Conservation (phyloP, 345 rosid species). For the Sisymbrium irio region DNA sequence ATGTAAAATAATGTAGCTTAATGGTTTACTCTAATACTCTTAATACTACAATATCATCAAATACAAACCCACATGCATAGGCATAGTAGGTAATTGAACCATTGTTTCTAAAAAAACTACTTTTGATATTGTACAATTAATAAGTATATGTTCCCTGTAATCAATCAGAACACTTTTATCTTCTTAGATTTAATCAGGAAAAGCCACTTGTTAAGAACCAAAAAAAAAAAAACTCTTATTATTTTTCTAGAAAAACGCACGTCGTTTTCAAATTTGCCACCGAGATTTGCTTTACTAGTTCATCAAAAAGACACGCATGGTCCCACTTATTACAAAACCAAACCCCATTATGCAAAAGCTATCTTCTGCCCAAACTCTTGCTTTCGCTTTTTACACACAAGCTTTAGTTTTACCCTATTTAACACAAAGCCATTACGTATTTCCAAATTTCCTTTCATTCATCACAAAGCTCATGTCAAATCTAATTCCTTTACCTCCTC, state of each 20-base stretch:
- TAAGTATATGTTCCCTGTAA: background rate
- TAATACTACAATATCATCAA: too few relatives aligned
- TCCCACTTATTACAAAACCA: conserved; percentile 47
- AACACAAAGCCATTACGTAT: conserved; percentile 26
- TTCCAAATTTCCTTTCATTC: conserved; percentile 35
- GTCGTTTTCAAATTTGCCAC: conserved; percentile 47
- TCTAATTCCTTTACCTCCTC: conserved; percentile 38
- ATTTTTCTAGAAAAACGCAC: conserved; percentile 20
- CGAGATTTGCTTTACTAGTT: conserved; percentile 41
- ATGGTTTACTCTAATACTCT: too few relatives aligned
- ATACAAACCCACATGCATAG: too few relatives aligned
- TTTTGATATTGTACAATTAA: background rate
- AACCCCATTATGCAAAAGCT: conserved; percentile 36
- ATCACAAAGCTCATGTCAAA: conserved; percentile 39
- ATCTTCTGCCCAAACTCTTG: conserved; percentile 32
- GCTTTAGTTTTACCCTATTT: conserved; percentile 28
- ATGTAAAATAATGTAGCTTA: too few relatives aligned
- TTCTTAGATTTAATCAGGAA: conserved; percentile 10
- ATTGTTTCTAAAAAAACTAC: too few relatives aligned
- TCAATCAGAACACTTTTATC: conserved; percentile 7
- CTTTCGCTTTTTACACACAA: conserved; percentile 34
- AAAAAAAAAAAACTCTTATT: background rate
- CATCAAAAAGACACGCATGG: conserved; percentile 47
- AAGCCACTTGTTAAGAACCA: conserved; percentile 9
- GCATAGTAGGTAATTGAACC: too few relatives aligned